Conservation (phyloP, 371 early-diverging fungal genomes). For the Mortierella sp. region DNA sequence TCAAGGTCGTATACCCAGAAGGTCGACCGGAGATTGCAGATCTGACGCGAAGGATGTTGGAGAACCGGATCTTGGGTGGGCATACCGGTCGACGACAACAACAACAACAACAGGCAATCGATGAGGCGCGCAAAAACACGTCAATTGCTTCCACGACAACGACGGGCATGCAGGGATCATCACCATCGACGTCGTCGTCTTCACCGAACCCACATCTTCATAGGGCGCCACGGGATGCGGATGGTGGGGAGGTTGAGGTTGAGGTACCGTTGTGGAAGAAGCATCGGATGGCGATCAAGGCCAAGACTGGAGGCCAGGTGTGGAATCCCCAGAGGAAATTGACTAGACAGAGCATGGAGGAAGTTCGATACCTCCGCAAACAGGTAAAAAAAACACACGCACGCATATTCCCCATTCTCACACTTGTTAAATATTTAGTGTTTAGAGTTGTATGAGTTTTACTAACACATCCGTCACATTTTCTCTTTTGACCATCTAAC, state of each 20-base stretch:
- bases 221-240: not conserved
- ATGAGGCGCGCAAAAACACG: not conserved
- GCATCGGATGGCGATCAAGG: conserved; percentile 39
- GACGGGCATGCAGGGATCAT: not conserved
- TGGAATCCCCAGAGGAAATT: conserved; percentile 44
- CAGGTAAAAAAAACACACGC: too few species aligned
- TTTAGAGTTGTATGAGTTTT: too few species aligned
- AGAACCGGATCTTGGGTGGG: conserved; percentile 20
- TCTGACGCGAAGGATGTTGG: not conserved
- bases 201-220: conserved; percentile 35
- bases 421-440: too few species aligned
- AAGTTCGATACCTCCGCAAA: conserved; percentile 47
- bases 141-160: too few species aligned
- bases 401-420: too few species aligned
- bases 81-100: conserved; percentile 5
- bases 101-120: not conserved
- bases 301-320: conserved; percentile 28
- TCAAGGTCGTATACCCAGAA: conserved; percentile 20
- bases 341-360: conserved; percentile 46
- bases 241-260: not conserved
- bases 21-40: conserved; percentile 33
- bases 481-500: not conserved
- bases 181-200: not conserved
- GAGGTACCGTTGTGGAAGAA: conserved; percentile 35
- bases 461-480: too few species aligned